Percentiles rank a stretch among this genome's conserved stretches.
Conservation (phyloP, 129 eudicot genomes). For the Flaveria bidentis region DNA sequence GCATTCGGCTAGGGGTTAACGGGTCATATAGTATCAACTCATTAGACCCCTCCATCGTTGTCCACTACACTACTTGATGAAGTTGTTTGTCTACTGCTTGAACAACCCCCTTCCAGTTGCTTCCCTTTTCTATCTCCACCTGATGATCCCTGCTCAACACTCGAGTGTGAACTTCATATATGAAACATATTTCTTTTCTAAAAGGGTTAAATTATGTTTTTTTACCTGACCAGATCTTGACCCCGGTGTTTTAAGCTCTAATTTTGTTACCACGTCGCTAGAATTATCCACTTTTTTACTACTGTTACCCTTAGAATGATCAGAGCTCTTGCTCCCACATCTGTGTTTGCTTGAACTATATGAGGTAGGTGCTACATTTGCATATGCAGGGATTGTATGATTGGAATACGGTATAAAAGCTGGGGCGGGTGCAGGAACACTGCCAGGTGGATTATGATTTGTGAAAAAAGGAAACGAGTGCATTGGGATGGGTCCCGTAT, state of each 20-base stretch:
- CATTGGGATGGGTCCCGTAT: constrained; percentile 45
- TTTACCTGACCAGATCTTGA: constrained; percentile 46
- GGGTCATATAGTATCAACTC: constrained; percentile 1
- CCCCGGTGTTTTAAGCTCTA: constrained; percentile 69
- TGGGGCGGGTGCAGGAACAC: constrained; percentile 29
- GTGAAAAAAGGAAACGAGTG: constrained; percentile 50
- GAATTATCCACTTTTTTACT: constrained; percentile 33
- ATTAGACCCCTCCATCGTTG: constrained; percentile 18
- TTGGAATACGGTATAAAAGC: constrained; percentile 42
- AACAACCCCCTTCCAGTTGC: constrained; percentile 34
- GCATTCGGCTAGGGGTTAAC: background rate
- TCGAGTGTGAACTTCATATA: background rate
- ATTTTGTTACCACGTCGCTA: constrained; percentile 45
- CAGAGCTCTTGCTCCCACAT: constrained; percentile 34
- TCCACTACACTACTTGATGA: constrained; percentile 41
- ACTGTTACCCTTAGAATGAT: constrained; percentile 16
- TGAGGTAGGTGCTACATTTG: constrained; percentile 32
- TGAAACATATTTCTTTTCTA: background rate
- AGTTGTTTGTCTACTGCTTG: constrained; percentile 39
- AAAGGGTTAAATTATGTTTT: background rate
- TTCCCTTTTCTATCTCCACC: constrained; percentile 37
- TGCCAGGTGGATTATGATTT: constrained; percentile 42
- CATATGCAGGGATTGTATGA: constrained; percentile 29
- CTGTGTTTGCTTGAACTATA: constrained; percentile 39
- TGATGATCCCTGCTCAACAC: constrained; percentile 39